Percentiles rank a stretch among this genome's conserved stretches.
Conservation (phyloP, 2,329 filamentous ascomycete genomes). For the Metarhizium anisopliae region DNA sequence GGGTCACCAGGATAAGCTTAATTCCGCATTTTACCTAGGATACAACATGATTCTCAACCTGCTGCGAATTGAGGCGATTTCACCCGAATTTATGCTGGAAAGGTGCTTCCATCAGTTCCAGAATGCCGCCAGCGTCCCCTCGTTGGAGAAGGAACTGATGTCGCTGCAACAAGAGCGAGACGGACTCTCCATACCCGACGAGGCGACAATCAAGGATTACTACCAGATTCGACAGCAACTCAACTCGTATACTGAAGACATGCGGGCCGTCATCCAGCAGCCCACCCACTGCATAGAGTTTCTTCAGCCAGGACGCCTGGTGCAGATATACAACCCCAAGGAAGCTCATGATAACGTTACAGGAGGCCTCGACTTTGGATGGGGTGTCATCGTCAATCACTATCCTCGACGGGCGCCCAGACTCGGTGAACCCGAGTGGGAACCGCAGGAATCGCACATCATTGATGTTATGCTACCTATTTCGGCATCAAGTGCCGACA, state of each 20-base stretch:
- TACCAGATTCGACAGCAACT: slow-evolving; percentile 83
- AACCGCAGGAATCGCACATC: slow-evolving; percentile 69
- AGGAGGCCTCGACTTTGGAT: slow-evolving; percentile 65
- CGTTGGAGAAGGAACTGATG: slow-evolving; percentile 73
- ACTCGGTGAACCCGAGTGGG: slow-evolving; percentile 57
- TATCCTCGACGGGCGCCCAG: slow-evolving; percentile 56
- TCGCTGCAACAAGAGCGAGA: slow-evolving; percentile 68
- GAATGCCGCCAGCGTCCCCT: slow-evolving; percentile 78
- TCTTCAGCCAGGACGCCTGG: slow-evolving; percentile 76
- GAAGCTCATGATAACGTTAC: slow-evolving; percentile 31
- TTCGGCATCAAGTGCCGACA: slow-evolving; percentile 39
- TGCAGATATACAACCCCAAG: slow-evolving; percentile 69
- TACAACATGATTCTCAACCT: slow-evolving; percentile 99
- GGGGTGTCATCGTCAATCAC: slow-evolving; percentile 81
- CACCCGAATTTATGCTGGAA: slow-evolving; percentile 97
- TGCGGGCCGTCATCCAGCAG: slow-evolving; percentile 85
- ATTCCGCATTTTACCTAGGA: slow-evolving; percentile 93
- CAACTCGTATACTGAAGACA: slow-evolving; percentile 74
- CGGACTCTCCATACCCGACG: slow-evolving; percentile 70
- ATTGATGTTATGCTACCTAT: slow-evolving; percentile 71
- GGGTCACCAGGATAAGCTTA: slow-evolving; percentile 92
- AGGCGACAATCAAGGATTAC: slow-evolving; percentile 85
- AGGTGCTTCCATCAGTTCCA: slow-evolving; percentile 98
- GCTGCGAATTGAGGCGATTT: slow-evolving; percentile 97
- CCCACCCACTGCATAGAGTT: slow-evolving; percentile 80